Percentiles rank a stretch among this genome's conserved stretches.
phyloP scores from a whole-genome alignment of 2,329 filamentous ascomycete genomes.

The Ophiocordyceps unilateralis region DNA sequence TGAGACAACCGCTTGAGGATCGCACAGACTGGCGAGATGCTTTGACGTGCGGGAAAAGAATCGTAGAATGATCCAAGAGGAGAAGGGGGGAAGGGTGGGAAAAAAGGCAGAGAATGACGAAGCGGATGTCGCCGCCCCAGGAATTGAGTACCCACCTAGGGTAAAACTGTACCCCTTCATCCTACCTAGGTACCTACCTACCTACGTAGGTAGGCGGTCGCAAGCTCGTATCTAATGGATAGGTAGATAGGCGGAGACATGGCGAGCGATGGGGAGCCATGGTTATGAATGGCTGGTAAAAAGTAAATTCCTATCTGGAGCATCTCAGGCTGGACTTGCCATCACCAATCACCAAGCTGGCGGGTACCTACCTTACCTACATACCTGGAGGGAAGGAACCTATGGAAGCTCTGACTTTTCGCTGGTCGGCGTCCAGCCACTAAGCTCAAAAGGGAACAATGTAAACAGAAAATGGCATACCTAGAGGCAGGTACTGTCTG shows the following conservation, averaged over 20 bases:
- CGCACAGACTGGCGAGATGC: conserved; percentile 4
- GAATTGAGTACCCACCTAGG: not conserved
- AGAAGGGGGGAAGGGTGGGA: conserved; percentile 9
- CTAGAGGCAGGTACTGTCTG: no score
- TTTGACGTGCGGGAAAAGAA: conserved; percentile 2
- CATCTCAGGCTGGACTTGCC: not conserved
- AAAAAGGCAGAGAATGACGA: conserved; percentile 12
- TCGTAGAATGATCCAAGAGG: not conserved
- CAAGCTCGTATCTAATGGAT: not conserved
- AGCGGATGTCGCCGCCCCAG: not conserved
- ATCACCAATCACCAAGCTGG: not conserved
- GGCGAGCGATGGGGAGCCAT: not conserved
- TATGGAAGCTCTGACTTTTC: no score
- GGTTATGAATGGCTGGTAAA: not conserved
- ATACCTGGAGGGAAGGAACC: no score
- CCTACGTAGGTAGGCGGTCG: not conserved
- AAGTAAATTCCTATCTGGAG: not conserved
- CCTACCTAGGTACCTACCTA: no score
- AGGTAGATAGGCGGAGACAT: not conserved
- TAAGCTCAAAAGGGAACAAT: no score
- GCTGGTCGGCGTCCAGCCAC: no score
- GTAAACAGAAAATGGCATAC: no score
- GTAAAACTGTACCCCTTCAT: not conserved
- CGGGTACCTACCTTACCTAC: not conserved
- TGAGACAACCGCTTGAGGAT: no score